These are phyloP conservation scores for Russula griseocarnosa DNA, from an alignment of 768 basidiomycete genomes.

Conservation along the genomic window DNA sequence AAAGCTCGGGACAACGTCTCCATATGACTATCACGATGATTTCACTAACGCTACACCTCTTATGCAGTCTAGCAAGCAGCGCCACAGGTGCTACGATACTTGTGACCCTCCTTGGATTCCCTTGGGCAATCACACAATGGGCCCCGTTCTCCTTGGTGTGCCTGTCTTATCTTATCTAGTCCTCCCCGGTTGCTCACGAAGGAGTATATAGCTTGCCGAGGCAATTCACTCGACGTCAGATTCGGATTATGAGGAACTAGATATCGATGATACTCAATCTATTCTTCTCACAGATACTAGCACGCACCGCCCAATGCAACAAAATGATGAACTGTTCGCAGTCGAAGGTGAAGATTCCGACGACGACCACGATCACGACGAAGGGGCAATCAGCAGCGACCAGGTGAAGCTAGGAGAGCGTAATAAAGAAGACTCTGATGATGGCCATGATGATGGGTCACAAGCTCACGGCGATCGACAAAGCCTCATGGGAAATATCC, in stretches of 20 bases:
- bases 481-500: slow-evolving; percentile 24
- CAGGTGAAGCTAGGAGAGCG: slow-evolving; percentile 23
- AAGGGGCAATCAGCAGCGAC: slow-evolving; percentile 14
- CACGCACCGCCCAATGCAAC: slow-evolving; percentile 28
- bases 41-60: background rate
- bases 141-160: slow-evolving; percentile 84
- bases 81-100: slow-evolving; percentile 71
- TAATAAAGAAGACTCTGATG: slow-evolving; percentile 33
- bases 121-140: slow-evolving; percentile 94
- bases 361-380: slow-evolving; percentile 31
- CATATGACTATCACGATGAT: background rate
- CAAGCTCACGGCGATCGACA: slow-evolving; percentile 20
- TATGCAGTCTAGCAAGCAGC: slow-evolving; percentile 60
- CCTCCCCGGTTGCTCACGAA: background rate
- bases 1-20: background rate
- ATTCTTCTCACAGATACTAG: slow-evolving; percentile 43
- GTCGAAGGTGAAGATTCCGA: slow-evolving; percentile 29
- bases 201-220: slow-evolving; percentile 54
- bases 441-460: slow-evolving; percentile 31
- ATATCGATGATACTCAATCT: slow-evolving; percentile 35
- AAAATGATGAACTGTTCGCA: slow-evolving; percentile 33
- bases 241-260: slow-evolving; percentile 24
- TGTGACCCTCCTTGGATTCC: slow-evolving; percentile 76
- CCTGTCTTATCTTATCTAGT: slow-evolving; percentile 13
- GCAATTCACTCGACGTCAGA: slow-evolving; percentile 71